Evolutionary conservation across 139 green algal genomes (phyloP), one percentile per base, ranked within the genome.

Genomic region (Chlamydomonas schloesseri): DNA sequence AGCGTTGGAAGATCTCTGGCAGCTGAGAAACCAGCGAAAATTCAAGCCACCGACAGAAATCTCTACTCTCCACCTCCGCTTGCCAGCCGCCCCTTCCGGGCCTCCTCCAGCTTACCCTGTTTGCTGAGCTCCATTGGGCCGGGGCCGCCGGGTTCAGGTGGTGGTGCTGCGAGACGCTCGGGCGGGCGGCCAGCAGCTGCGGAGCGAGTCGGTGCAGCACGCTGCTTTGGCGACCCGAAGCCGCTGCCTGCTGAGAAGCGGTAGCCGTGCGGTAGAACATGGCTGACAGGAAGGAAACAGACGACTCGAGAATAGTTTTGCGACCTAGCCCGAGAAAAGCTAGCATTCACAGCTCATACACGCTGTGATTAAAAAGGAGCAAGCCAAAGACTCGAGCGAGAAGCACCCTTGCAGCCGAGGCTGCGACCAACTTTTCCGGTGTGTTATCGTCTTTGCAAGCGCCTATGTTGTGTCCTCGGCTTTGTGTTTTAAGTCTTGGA

Each of bases 241-340:
- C 36, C 20, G 58, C 42, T 50, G 8, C 42, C 36, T 55, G 58
- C 37, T 82, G 75, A 15, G 33, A 5, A 1, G 28, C 24, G 36
- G 34, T 57, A 37, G 34, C 57, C 26, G 75, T 82, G 4, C 57
- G 34, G 58, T 57, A 71, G 36, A 82, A 82, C 75, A 82, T 82
- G 28, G 75, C 55, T 55, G 75, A 71, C 15, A 82, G 17, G 29
- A 81, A 53, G 34, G 14, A 53, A 31, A 81, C n/a, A n/a, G 50
- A 70, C n/a, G n/a, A 69, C 15, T 81, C 53, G 20, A 81, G 3
- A 55, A 81, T 36, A 42, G 50, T 64, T 26, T 64, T 64, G 18
- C 55, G 47, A 68, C 47, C 47, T 29, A 17, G 46, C 15, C 46
- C 47, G 26, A n/a, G 42, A 42, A 80, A 67, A 10, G 73, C 73